A percentile compares a stretch with the other conserved stretches of the same genome.
Evolutionary conservation across 2,329 filamentous ascomycete species (phyloP).

Genomic region (Gaeumannomyces tritici): DNA sequence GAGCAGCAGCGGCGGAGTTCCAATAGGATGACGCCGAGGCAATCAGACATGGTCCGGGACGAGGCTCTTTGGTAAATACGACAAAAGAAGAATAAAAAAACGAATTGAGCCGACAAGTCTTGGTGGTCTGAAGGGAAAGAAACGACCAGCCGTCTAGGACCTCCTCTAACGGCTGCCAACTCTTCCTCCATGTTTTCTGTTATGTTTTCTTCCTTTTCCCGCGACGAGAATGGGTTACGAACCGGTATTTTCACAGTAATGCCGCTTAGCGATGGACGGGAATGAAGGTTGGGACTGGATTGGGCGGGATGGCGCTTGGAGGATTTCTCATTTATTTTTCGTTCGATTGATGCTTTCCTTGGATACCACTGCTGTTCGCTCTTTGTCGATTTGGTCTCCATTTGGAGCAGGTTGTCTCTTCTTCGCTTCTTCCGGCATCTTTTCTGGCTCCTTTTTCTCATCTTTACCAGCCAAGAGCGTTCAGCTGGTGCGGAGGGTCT

Average conservation of each 20-base stretch:
- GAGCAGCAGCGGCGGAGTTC: not conserved
- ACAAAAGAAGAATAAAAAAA: not conserved
- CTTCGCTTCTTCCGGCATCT: not conserved
- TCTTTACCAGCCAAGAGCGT: not conserved
- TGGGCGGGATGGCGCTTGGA: not conserved
- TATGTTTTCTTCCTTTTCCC: not conserved
- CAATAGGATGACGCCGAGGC: conserved; percentile 1
- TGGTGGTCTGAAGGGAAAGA: not conserved
- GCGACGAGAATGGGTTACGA: not conserved
- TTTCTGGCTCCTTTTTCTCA: not conserved
- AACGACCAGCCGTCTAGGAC: no score
- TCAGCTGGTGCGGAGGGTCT: no score
- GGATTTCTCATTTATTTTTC: not conserved
- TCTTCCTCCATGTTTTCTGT: not conserved
- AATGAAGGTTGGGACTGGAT: not conserved
- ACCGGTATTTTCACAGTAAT: not conserved
- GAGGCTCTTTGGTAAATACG: conserved; percentile 1
- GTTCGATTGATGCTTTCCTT: not conserved
- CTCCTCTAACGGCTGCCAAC: not conserved
- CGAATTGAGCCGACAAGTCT: not conserved
- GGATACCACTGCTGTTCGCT: not conserved
- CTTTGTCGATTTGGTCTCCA: not conserved
- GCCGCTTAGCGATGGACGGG: not conserved
- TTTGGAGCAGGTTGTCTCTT: not conserved
- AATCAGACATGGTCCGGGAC: conserved; percentile 1